Conservation (phyloP, 352 stramenopile genomes). For the Phytophthora palmivora region DNA sequence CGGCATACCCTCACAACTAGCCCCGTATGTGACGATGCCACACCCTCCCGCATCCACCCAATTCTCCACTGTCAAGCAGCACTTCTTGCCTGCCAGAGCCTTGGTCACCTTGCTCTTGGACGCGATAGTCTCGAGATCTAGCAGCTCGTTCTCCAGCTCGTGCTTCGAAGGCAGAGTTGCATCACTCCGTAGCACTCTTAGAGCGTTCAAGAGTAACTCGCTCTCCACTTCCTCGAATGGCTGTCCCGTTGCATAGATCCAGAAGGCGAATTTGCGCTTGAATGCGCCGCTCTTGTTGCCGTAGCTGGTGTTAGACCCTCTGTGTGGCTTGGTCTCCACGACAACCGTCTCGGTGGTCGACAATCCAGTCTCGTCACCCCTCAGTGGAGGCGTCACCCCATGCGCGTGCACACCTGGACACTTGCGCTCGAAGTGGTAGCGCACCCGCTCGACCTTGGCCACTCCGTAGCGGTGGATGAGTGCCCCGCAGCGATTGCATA, state of each 20-base stretch:
- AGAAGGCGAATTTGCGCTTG: slow-evolving; percentile 70
- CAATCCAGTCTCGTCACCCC: slow-evolving; percentile 1
- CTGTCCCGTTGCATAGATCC: slow-evolving; percentile 68
- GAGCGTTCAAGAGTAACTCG: slow-evolving; percentile 48
- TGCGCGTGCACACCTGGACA: slow-evolving; percentile 42
- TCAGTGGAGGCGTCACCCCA: background rate
- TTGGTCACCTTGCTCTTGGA: slow-evolving; percentile 55
- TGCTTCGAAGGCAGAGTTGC: slow-evolving; percentile 49
- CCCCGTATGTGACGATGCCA: slow-evolving; percentile 53
- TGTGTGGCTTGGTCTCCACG: slow-evolving; percentile 4
- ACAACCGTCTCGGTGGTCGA: slow-evolving; percentile 7
- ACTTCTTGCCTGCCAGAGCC: slow-evolving; percentile 52
- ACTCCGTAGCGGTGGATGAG: slow-evolving; percentile 75
- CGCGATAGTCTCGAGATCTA: slow-evolving; percentile 58
- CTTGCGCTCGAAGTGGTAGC: slow-evolving; percentile 71
- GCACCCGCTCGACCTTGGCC: slow-evolving; percentile 77
- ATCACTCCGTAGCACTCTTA: slow-evolving; percentile 51
- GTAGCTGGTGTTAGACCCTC: slow-evolving; percentile 27
- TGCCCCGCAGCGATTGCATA: slow-evolving; percentile 65
- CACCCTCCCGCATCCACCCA: slow-evolving; percentile 54
- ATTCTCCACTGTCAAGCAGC: slow-evolving; percentile 66
- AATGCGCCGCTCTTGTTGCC: slow-evolving; percentile 61
- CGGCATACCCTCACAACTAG: slow-evolving; percentile 39
- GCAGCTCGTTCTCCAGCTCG: slow-evolving; percentile 72
- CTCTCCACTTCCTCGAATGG: slow-evolving; percentile 57